These are phyloP conservation scores for Pholiota microspora DNA, from an alignment of 768 basidiomycete genomes.

Conservation along the genomic window DNA sequence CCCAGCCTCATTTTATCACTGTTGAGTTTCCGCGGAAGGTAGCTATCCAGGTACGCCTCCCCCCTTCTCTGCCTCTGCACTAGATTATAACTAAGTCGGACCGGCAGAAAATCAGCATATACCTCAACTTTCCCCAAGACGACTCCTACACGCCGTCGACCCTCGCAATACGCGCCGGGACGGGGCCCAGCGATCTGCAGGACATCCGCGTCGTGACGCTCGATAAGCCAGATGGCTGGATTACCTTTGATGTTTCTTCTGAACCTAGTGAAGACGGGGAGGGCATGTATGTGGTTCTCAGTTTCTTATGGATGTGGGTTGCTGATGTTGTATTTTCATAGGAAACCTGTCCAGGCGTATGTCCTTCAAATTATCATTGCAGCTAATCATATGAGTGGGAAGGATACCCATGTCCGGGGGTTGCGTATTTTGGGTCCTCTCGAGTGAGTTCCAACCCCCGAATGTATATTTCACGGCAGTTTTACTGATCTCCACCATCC, in stretches of 20 bases:
- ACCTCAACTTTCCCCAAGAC: slow-evolving; percentile 77
- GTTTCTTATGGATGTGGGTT: neutral
- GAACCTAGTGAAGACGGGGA: slow-evolving; percentile 79
- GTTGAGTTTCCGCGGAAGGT: slow-evolving; percentile 91
- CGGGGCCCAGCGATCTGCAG: slow-evolving; percentile 87
- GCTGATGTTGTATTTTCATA: slow-evolving; percentile 26
- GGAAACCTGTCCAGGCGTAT: slow-evolving; percentile 86
- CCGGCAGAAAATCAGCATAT: slow-evolving; percentile 84
- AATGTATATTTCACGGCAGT: too few relatives aligned
- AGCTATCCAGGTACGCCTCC: slow-evolving; percentile 69
- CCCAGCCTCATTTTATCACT: slow-evolving; percentile 95
- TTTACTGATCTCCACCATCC: too few relatives aligned
- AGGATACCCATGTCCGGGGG: slow-evolving; percentile 97
- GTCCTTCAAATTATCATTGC: slow-evolving; percentile 88
- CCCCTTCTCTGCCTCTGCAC: too few relatives aligned
- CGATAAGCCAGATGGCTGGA: slow-evolving; percentile 94
- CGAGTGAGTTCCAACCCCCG: slow-evolving; percentile 70
- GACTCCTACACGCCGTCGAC: slow-evolving; percentile 98
- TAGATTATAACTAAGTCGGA: neutral
- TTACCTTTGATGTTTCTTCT: slow-evolving; percentile 79
- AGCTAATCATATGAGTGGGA: slow-evolving; percentile 96
- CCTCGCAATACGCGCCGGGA: slow-evolving; percentile 88
- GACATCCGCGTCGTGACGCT: slow-evolving; percentile 85
- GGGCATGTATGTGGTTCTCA: slow-evolving; percentile 58
- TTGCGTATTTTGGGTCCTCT: slow-evolving; percentile 82